phyloP scores from a whole-genome alignment of 768 basidiomycete species.

The Agaricus sinodeliciosus region DNA sequence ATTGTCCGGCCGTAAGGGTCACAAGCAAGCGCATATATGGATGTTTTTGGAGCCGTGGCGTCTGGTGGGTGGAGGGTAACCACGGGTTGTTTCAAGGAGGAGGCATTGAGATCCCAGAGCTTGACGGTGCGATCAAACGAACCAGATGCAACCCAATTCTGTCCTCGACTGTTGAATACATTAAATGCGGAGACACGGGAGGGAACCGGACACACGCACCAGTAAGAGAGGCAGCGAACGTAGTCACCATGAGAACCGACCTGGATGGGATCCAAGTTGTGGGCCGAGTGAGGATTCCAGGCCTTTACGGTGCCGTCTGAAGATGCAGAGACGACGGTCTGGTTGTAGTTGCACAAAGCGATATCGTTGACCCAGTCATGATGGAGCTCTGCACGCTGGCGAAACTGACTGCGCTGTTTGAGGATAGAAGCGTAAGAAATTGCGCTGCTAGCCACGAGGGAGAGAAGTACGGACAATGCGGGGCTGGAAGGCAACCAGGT shows the following conservation, averaged over 20 bases:
- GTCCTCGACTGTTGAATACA: constrained; percentile 50
- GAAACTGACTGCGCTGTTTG: constrained; percentile 54
- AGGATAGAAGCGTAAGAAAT: constrained; percentile 5
- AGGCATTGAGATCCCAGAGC: constrained; percentile 78
- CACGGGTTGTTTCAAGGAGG: constrained; percentile 40
- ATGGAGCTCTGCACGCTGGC: constrained; percentile 86
- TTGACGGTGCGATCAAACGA: constrained; percentile 94
- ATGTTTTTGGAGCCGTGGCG: constrained; percentile 57
- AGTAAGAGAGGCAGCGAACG: constrained; percentile 71
- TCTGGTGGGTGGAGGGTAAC: constrained; percentile 66
- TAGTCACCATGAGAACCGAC: constrained; percentile 83
- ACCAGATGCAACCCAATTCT: constrained; percentile 87
- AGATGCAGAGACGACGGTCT: constrained; percentile 91
- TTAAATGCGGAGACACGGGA: constrained; percentile 7
- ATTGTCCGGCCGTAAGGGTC: constrained; percentile 78
- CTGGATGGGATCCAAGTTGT: constrained; percentile 52
- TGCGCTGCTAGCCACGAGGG: background rate
- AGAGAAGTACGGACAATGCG: constrained; percentile 35
- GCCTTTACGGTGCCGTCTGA: constrained; percentile 93
- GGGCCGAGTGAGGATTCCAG: constrained; percentile 77
- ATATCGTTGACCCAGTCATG: constrained; percentile 98
- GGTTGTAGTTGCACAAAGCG: constrained; percentile 84
- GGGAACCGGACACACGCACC: constrained; percentile 34
- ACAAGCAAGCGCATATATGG: constrained; percentile 71
- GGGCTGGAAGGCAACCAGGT: constrained; percentile 43